phyloP scores from a whole-genome alignment of 2,329 filamentous ascomycete genomes.

The Epichloe hybrida region DNA sequence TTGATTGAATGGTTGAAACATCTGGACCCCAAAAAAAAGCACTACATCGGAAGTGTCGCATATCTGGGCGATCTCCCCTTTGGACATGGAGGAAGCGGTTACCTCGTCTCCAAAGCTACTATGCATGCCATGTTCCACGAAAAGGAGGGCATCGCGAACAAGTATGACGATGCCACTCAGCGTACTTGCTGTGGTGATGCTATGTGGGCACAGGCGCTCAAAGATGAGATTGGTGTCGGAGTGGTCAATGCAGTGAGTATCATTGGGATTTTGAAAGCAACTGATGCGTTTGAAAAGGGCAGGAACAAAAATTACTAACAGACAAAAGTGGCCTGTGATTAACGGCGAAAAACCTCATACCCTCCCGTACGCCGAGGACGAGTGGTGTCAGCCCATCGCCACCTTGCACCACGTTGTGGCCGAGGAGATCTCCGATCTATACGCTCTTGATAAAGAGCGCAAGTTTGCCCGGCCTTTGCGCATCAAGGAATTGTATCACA shows the following conservation, averaged over 20 bases:
- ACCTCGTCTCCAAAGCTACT: constrained; percentile 36
- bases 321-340: constrained; percentile 35
- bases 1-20: constrained; percentile 33
- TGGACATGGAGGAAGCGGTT: constrained; percentile 44
- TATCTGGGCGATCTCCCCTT: constrained; percentile 30
- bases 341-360: constrained; percentile 42
- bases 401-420: constrained; percentile 42
- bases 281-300: neutral
- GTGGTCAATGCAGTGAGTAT: constrained; percentile 29
- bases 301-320: neutral
- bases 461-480: constrained; percentile 21
- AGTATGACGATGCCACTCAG: constrained; percentile 29
- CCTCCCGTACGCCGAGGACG: constrained; percentile 29
- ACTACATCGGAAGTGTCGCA: constrained; percentile 38
- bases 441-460: constrained; percentile 34
- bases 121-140: constrained; percentile 32
- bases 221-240: constrained; percentile 26
- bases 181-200: constrained; percentile 38
- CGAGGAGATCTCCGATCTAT: constrained; percentile 36
- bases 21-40: constrained; percentile 27
- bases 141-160: constrained; percentile 28
- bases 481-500: constrained; percentile 33
- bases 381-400: constrained; percentile 42
- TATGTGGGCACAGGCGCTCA: constrained; percentile 32
- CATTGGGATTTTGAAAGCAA: neutral